Conservation (phyloP, 371 early-diverging fungal genomes). For the Smittium mucronatum region DNA sequence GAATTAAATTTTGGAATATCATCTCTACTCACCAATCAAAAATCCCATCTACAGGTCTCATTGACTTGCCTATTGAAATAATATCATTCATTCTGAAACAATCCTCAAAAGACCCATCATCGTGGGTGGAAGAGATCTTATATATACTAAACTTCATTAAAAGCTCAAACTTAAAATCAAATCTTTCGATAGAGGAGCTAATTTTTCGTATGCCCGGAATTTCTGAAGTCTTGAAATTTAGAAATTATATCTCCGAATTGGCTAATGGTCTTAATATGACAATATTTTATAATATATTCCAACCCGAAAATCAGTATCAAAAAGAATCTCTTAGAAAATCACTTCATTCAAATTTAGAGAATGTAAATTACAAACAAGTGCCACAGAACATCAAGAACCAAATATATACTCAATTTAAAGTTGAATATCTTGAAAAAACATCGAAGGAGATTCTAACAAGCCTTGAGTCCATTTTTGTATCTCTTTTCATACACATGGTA, state of each 20-base stretch:
- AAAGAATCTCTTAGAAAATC: neutral
- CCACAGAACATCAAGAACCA: neutral
- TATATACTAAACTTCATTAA: neutral
- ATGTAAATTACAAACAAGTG: neutral
- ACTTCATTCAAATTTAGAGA: neutral
- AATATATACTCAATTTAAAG: neutral
- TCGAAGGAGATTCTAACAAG: neutral
- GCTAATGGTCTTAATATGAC: neutral
- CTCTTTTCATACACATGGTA: neutral
- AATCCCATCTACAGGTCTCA: neutral
- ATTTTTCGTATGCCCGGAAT: neutral
- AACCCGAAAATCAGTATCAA: neutral
- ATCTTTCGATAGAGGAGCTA: neutral
- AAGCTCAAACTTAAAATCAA: neutral
- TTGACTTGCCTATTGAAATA: neutral
- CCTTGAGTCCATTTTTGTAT: neutral
- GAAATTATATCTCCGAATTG: neutral
- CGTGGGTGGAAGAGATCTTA: neutral
- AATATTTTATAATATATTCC: neutral
- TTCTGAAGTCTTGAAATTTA: neutral
- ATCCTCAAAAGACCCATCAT: neutral
- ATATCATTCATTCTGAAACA: neutral
- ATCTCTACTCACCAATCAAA: neutral
- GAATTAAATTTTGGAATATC: constrained; percentile 1
- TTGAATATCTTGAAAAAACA: neutral